Evolutionary conservation across 2,329 filamentous ascomycete species (phyloP).

Genomic region (Clonostachys rhizophaga): DNA sequence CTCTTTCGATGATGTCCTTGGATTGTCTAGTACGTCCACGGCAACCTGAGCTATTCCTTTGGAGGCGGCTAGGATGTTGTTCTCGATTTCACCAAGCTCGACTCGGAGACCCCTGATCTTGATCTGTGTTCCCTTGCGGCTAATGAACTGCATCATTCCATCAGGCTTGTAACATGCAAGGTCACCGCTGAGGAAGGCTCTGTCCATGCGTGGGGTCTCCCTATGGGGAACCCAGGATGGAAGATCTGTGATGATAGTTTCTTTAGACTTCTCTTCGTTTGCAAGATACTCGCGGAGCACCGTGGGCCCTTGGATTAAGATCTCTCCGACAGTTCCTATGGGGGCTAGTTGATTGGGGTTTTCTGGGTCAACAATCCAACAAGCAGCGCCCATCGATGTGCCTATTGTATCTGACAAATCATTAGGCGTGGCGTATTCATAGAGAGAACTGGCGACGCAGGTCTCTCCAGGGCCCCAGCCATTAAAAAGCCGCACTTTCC

Average conservation of each 20-base stretch:
- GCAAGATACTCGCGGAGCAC: constrained; percentile 44
- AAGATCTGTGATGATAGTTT: constrained; percentile 5
- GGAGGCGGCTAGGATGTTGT: neutral
- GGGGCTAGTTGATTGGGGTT: constrained; percentile 4
- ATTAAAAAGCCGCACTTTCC: constrained; percentile 1
- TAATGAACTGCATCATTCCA: neutral
- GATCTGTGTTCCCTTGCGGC: constrained; percentile 2
- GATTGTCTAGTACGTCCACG: neutral
- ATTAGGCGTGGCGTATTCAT: neutral
- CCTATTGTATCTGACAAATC: constrained; percentile 3
- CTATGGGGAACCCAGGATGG: neutral
- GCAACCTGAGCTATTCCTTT: neutral
- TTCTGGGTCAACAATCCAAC: constrained; percentile 5
- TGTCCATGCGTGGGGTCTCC: neutral
- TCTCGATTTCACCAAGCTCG: constrained; percentile 1
- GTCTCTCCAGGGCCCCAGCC: constrained; percentile 11
- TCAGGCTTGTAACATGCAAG: constrained; percentile 1
- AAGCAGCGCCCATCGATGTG: constrained; percentile 3
- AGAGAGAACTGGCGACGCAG: constrained; percentile 2
- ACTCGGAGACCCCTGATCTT: constrained; percentile 2
- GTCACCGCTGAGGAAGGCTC: neutral
- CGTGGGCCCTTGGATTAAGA: constrained; percentile 17
- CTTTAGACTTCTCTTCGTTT: constrained; percentile 13
- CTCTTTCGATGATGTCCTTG: neutral
- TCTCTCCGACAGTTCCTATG: constrained; percentile 6